Evolutionary conservation across 2,329 filamentous ascomycete genomes (phyloP).

Genomic region (Aspergillus pseudoviridinutans): DNA sequence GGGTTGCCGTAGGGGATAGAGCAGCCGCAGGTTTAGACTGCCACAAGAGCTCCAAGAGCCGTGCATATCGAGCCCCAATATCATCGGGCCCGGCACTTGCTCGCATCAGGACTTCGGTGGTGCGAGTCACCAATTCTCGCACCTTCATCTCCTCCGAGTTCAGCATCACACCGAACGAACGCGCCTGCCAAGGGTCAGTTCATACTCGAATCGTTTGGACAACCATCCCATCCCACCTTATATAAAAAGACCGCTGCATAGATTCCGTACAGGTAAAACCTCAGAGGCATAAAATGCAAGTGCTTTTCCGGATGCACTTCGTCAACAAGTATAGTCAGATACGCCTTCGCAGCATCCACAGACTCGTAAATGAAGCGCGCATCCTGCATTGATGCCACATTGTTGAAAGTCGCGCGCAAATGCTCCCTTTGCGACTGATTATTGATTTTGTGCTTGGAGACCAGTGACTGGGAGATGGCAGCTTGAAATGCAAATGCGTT

Average conservation of each 20-base stretch:
- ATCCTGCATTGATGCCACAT: conserved; percentile 58
- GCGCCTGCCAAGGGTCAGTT: conserved; percentile 37
- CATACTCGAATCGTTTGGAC: not conserved
- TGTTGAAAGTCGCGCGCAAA: conserved; percentile 45
- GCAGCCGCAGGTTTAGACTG: conserved; percentile 38
- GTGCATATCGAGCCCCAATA: conserved; percentile 59
- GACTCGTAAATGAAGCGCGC: conserved; percentile 65
- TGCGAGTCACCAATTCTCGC: conserved; percentile 55
- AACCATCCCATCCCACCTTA: conserved; percentile 44
- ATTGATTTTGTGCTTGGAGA: conserved; percentile 35
- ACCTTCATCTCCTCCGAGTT: conserved; percentile 53
- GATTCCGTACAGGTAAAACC: conserved; percentile 60
- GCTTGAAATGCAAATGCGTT: conserved; percentile 75
- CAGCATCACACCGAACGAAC: conserved; percentile 58
- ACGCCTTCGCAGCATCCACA: conserved; percentile 60
- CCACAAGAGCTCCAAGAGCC: conserved; percentile 59
- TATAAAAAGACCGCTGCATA: conserved; percentile 64
- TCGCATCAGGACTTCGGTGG: conserved; percentile 57
- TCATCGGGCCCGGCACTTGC: conserved; percentile 57
- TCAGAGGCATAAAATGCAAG: conserved; percentile 60
- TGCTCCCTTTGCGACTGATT: conserved; percentile 36
- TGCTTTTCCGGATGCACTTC: conserved; percentile 56
- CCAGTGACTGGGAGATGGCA: conserved; percentile 54
- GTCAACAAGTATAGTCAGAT: conserved; percentile 57
- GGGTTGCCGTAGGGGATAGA: conserved; percentile 22